These are phyloP conservation scores for Fusarium devonianum DNA, from an alignment of 2,329 filamentous ascomycete genomes.

Conservation along the genomic window DNA sequence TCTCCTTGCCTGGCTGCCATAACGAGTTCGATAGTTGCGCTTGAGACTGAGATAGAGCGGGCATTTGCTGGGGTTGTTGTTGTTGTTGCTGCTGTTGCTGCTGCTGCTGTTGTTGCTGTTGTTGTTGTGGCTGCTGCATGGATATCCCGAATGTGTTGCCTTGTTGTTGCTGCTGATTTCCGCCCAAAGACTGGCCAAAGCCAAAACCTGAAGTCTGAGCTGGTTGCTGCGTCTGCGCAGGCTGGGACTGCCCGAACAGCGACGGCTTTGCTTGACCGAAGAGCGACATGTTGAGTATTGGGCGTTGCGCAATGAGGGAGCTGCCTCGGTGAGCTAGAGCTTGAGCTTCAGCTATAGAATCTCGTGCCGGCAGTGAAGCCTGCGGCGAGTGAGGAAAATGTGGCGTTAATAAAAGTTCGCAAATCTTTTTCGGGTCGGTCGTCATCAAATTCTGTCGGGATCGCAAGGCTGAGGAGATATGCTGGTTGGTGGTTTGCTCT, in stretches of 20 bases:
- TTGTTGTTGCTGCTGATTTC: slow-evolving; percentile 52
- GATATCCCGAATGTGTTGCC: slow-evolving; percentile 43
- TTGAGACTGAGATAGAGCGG: slow-evolving; percentile 53
- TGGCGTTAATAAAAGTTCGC: background rate
- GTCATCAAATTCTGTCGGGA: background rate
- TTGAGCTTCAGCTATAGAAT: slow-evolving; percentile 18
- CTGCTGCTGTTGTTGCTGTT: too few species aligned
- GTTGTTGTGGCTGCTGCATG: slow-evolving; percentile 47
- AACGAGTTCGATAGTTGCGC: slow-evolving; percentile 58
- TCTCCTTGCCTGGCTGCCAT: slow-evolving; percentile 61
- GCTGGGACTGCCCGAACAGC: slow-evolving; percentile 50
- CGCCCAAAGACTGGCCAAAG: slow-evolving; percentile 33
- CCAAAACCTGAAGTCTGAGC: slow-evolving; percentile 28
- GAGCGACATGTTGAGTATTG: slow-evolving; percentile 44
- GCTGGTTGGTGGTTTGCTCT: slow-evolving; percentile 24
- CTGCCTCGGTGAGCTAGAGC: slow-evolving; percentile 22
- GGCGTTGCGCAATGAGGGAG: slow-evolving; percentile 17
- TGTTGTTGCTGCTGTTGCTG: too few species aligned
- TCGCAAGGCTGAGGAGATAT: slow-evolving; percentile 30
- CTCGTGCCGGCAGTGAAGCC: too few species aligned
- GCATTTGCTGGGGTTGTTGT: slow-evolving; percentile 54
- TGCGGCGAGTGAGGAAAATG: background rate
- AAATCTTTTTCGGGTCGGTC: background rate
- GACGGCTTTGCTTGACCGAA: slow-evolving; percentile 52
- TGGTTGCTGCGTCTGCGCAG: slow-evolving; percentile 45